Evolutionary conservation across 2,329 filamentous ascomycete genomes (phyloP).

Genomic region (Huntiella decipiens): DNA sequence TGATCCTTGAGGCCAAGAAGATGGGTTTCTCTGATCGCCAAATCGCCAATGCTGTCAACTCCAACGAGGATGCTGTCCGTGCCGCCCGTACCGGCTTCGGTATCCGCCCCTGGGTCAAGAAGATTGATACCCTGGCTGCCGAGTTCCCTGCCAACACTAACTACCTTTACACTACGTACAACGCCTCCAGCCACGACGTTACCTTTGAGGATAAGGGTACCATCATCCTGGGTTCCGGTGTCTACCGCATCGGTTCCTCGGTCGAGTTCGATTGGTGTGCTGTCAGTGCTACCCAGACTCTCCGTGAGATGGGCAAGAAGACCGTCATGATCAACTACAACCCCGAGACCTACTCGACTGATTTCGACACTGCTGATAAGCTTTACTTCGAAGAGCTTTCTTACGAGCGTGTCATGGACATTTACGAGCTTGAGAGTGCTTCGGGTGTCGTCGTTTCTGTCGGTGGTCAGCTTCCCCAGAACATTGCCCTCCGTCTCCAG

Average conservation of each 20-base stretch:
- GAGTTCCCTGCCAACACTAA: slow-evolving; percentile 93
- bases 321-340: slow-evolving; percentile 95
- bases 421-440: slow-evolving; percentile 79
- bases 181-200: slow-evolving; percentile 83
- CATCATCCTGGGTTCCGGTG: slow-evolving; percentile 78
- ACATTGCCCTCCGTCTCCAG: slow-evolving; percentile 87
- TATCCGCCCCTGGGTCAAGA: slow-evolving; percentile 59
- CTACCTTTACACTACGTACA: slow-evolving; percentile 96
- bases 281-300: slow-evolving; percentile 68
- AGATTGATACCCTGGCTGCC: slow-evolving; percentile 90
- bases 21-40: slow-evolving; percentile 94
- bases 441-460: slow-evolving; percentile 86
- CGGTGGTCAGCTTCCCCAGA: slow-evolving; percentile 89
- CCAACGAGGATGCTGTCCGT: slow-evolving; percentile 77
- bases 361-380: slow-evolving; percentile 75
- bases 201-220: slow-evolving; percentile 83
- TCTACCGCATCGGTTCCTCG: slow-evolving; percentile 92
- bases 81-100: slow-evolving; percentile 68
- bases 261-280: slow-evolving; percentile 99
- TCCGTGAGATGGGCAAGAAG: slow-evolving; percentile 81
- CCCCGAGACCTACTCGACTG: slow-evolving; percentile 64
- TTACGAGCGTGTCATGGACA: slow-evolving; percentile 97
- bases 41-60: slow-evolving; percentile 70
- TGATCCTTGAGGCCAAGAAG: slow-evolving; percentile 85
- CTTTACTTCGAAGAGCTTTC: slow-evolving; percentile 94